A percentile compares a stretch with the other conserved stretches of the same genome.
Conservation (phyloP, 257 asterid genomes). For the Striga asiatica region DNA sequence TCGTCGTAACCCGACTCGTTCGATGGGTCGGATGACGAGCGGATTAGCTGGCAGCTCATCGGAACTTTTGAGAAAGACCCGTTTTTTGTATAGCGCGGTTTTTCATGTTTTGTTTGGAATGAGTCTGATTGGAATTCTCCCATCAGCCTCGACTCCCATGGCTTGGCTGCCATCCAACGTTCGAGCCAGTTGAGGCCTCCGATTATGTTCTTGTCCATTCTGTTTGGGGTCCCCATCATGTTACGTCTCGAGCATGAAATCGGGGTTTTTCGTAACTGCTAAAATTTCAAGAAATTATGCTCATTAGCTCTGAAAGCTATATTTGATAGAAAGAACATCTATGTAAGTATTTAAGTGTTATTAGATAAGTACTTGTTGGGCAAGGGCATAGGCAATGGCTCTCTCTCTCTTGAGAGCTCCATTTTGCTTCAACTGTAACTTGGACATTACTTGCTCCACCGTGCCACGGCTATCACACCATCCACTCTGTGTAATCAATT, state of each 20-base stretch:
- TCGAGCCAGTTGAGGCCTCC: slow-evolving; percentile 52
- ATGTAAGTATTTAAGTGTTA: background rate
- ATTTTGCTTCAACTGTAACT: slow-evolving; percentile 70
- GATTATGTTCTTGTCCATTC: slow-evolving; percentile 18
- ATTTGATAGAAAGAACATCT: background rate
- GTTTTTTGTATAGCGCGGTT: background rate
- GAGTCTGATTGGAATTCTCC: slow-evolving; percentile 20
- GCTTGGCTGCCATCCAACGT: slow-evolving; percentile 66
- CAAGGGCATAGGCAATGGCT: slow-evolving; percentile 58
- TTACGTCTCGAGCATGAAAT: slow-evolving; percentile 22
- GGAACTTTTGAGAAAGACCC: slow-evolving; percentile 34
- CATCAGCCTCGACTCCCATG: slow-evolving; percentile 33
- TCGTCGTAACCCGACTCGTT: slow-evolving; percentile 47
- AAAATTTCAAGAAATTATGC: background rate
- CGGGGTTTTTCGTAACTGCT: slow-evolving; percentile 20
- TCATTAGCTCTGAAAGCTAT: background rate
- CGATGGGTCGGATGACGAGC: slow-evolving; percentile 47
- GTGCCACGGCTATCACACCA: slow-evolving; percentile 88
- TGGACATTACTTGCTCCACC: slow-evolving; percentile 52
- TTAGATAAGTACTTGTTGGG: slow-evolving; percentile 42
- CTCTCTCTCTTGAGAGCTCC: slow-evolving; percentile 90
- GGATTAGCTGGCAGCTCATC: slow-evolving; percentile 31
- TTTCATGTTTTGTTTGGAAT: slow-evolving; percentile 1
- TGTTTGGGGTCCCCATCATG: slow-evolving; percentile 24
- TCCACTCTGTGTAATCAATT: no score